A percentile compares a stretch with the other conserved stretches of the same genome.
Evolutionary conservation across 2,329 filamentous ascomycete species (phyloP).

Genomic region (Pseudopyricularia javanii): DNA sequence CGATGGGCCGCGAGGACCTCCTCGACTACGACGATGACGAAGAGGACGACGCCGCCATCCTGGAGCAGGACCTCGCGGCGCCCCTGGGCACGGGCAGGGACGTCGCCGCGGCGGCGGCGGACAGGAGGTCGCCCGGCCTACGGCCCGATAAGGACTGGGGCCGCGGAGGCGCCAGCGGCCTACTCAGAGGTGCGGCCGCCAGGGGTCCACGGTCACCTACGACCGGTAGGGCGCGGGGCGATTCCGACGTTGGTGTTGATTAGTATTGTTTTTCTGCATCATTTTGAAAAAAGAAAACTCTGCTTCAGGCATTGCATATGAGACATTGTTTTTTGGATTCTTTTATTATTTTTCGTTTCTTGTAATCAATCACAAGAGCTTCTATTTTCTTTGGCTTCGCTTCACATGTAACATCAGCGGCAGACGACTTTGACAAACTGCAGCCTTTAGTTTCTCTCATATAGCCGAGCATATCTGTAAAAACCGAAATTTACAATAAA

Average conservation of each 20-base stretch:
- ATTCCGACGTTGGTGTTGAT: slow-evolving; percentile 1
- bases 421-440: too few relatives aligned
- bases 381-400: too few relatives aligned
- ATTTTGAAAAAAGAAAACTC: too few relatives aligned
- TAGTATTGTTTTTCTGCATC: neutral
- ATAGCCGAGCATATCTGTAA: too few relatives aligned
- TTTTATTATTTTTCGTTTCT: too few relatives aligned
- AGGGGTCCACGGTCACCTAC: neutral
- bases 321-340: too few relatives aligned
- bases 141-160: slow-evolving; percentile 15
- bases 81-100: slow-evolving; percentile 17
- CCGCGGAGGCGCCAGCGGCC: slow-evolving; percentile 18
- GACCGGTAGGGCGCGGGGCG: neutral
- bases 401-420: too few relatives aligned
- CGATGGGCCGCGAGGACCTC: slow-evolving; percentile 27
- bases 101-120: slow-evolving; percentile 4
- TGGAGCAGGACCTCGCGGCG: slow-evolving; percentile 24
- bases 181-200: slow-evolving; percentile 10
- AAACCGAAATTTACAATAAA: too few relatives aligned
- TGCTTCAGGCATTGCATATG: too few relatives aligned
- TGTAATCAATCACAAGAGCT: too few relatives aligned
- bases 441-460: too few relatives aligned
- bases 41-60: slow-evolving; percentile 12
- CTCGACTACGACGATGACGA: slow-evolving; percentile 26
- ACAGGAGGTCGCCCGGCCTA: neutral